These are phyloP conservation scores for Exophiala bonariae DNA, from an alignment of 2,329 filamentous ascomycete genomes.

Conservation along the genomic window DNA sequence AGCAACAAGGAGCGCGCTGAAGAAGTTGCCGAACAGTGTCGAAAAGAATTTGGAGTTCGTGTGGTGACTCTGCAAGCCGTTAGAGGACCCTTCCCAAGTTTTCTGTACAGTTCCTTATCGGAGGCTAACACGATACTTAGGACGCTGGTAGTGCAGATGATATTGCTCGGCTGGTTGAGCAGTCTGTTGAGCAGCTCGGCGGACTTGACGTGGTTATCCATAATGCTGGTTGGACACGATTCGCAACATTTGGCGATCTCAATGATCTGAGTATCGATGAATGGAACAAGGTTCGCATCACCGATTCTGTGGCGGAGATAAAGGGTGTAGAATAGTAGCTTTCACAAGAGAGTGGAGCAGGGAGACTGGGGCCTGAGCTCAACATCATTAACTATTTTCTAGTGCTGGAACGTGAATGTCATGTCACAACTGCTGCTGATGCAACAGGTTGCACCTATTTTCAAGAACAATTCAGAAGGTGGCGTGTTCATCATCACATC, in stretches of 20 bases:
- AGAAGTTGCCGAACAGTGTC: conserved; percentile 57
- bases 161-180: conserved; percentile 59
- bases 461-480: conserved; percentile 62
- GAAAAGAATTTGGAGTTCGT: conserved; percentile 51
- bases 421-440: conserved; percentile 56
- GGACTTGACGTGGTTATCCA: conserved; percentile 76
- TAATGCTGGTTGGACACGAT: conserved; percentile 70
- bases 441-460: conserved; percentile 57
- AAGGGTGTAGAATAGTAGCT: no score
- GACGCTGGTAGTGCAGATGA: conserved; percentile 64
- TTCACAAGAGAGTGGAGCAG: no score
- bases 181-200: conserved; percentile 60
- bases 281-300: conserved; percentile 58
- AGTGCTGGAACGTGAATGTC: conserved; percentile 65
- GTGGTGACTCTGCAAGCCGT: conserved; percentile 62
- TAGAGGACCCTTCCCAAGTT: conserved; percentile 30
- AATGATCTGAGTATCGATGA: conserved; percentile 60
- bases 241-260: conserved; percentile 58
- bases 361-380: no score
- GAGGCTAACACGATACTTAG: conserved; percentile 28
- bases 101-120: no score
- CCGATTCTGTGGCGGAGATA: not conserved
- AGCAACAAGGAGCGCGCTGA: conserved; percentile 61
- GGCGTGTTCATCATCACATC: conserved; percentile 65
- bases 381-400: conserved; percentile 6